Evolutionary conservation across 805 yeast species (phyloP), one percentile per base, ranked within the genome.

Genomic region (Candida odintsovae): DNA sequence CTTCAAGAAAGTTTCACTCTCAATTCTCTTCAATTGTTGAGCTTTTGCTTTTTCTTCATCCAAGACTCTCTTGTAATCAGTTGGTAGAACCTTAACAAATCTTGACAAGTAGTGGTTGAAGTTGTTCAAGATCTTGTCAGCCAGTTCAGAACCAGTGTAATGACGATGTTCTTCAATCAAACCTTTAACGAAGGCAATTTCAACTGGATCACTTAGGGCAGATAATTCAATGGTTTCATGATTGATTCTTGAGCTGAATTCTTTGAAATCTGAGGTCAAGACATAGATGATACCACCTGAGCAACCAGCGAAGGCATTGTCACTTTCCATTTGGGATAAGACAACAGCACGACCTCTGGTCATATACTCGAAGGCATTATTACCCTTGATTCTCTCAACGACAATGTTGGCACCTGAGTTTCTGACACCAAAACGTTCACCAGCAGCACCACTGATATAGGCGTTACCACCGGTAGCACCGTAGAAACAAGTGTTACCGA

Each of bases 221-320:
- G 85, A 75, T 48, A 94, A 76, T 59, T 86, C 97, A 55, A 94
- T 92, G 56, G 88, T 82, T 55, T 84, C 92, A 38, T 68, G 63
- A 70, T 92, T 92, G 55, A 88, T 89, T 68, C 83, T 83, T 52
- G 81, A 80, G 51, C 74, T 73, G 61, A 92, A 90, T 64, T 90
- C 97, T 64, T 90, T 96, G 51, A 63, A 64, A 43, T 94, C 97
- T 74, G 92, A 86, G 59, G 90, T 96, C 58, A 92, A 76, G 50
- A 95, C 97, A 63, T 92, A 92, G 15, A 97, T 95, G 67, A 94
- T 92, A 80, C 99, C 99, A 70, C 99, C 99, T 58, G 97, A 90
- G 86, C 94, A 94, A 75, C 99, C 99, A 47, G 99, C 96, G 50
- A 82, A 70, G 4, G 76, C 75, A 51, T 87, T 97, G 65, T 90